Evolutionary conservation across 768 basidiomycete genomes (phyloP), one percentile per base, ranked within the genome.

Genomic region (Myochromella boudieri): DNA sequence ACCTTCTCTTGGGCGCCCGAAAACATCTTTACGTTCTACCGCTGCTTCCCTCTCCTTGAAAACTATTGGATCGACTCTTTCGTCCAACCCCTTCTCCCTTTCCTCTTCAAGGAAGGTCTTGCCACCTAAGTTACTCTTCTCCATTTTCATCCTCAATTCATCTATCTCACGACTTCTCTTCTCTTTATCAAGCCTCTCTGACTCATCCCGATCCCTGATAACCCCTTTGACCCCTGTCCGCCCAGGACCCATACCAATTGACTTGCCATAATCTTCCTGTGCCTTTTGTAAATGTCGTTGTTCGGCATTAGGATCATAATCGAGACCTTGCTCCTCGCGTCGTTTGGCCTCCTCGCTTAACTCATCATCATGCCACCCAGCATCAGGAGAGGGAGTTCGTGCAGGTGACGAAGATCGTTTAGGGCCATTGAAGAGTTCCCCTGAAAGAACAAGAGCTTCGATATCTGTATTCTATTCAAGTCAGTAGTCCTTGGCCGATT

Each of bases 141-240:
- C 86, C 82, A 90, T 80, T 51, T 70, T 74, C 42, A 59, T 53
- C 54, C 78, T 74, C 51, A 82, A 52, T 3, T 72, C 76, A 27
- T 78, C 74, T 25, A 82, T 61, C 45, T 87, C 83, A 14, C 63
- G 67, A 3, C 70, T 71, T 9, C 71, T 70, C 52, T 76, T 78
- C 20, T 76, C 73, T n/a, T 78, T 75, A 40, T 77, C 71, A 17
- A 82, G 60, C 40, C 70, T 64, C 18, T 69, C 74, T 3, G 87
- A 87, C 58, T 93, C 91, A 48, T 82, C 72, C 24, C 81, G 76
- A 65, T 93, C 91, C 21, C 89, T 78, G 46, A 93, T 87, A 48
- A 93, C 91, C 20, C 91, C 90, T 55, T 93, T 93, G 37, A 92
- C 91, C 17, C 91, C 91, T 4, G 91, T 93, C 21, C 91, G 75